phyloP scores from a whole-genome alignment of 2,329 filamentous ascomycete species.

The Aspergillus pseudoglaucus region DNA sequence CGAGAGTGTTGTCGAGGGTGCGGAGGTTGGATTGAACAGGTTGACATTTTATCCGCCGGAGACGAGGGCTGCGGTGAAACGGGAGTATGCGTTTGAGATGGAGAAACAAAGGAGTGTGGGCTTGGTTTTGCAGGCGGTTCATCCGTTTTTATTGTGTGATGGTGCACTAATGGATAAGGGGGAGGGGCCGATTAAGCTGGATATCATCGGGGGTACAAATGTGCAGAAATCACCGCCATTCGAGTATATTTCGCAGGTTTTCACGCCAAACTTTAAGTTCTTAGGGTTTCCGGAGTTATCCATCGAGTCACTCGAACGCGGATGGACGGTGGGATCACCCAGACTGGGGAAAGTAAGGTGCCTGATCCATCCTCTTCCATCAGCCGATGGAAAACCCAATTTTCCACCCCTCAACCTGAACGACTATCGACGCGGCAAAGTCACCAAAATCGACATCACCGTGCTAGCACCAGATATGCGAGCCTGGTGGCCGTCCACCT shows the following conservation, averaged over 20 bases:
- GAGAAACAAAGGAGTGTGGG: constrained; percentile 49
- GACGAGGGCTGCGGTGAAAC: constrained; percentile 10
- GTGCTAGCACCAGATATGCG: constrained; percentile 30
- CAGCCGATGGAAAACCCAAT: neutral
- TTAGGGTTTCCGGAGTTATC: constrained; percentile 47
- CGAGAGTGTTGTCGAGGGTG: constrained; percentile 35
- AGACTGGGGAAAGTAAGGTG: constrained; percentile 47
- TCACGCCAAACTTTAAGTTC: constrained; percentile 46
- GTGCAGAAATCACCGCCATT: constrained; percentile 49
- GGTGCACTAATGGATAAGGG: too few species aligned
- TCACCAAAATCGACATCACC: constrained; percentile 35
- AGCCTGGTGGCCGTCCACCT: neutral
- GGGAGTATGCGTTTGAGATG: constrained; percentile 38
- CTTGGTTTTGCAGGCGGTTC: constrained; percentile 53
- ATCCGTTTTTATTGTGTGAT: constrained; percentile 51
- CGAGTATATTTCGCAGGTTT: constrained; percentile 52
- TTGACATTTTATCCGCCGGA: constrained; percentile 27
- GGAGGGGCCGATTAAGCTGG: constrained; percentile 29
- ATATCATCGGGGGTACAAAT: constrained; percentile 54
- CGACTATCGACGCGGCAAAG: constrained; percentile 20
- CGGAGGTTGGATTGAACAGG: constrained; percentile 28
- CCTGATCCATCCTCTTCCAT: constrained; percentile 38
- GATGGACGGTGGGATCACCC: constrained; percentile 46
- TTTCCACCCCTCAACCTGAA: constrained; percentile 30
- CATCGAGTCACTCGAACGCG: constrained; percentile 40